phyloP scores from a whole-genome alignment of 2,329 filamentous ascomycete genomes.

The Mycocentrospora acerina region DNA sequence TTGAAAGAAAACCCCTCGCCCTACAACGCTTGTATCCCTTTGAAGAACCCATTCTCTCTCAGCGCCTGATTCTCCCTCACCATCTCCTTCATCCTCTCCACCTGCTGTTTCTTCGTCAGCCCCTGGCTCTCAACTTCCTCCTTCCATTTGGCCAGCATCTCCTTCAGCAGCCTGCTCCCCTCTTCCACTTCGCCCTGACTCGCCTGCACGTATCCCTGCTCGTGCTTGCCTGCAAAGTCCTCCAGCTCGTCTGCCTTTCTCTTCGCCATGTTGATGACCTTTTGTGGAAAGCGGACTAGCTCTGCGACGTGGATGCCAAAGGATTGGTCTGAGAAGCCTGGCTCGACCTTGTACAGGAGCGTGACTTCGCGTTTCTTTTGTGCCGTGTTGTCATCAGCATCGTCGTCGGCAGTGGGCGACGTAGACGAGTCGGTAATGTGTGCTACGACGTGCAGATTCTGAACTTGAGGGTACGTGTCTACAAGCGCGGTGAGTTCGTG shows the following conservation, averaged over 20 bases:
- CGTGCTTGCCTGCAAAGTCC: constrained; percentile 84
- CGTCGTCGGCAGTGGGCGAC: constrained; percentile 38
- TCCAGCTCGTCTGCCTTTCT: constrained; percentile 97
- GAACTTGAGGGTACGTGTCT: constrained; percentile 82
- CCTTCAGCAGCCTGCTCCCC: constrained; percentile 82
- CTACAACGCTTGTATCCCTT: constrained; percentile 54
- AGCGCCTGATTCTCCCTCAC: constrained; percentile 71
- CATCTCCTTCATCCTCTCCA: constrained; percentile 74
- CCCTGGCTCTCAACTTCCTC: constrained; percentile 64
- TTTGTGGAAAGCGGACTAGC: constrained; percentile 91
- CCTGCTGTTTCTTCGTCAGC: constrained; percentile 65
- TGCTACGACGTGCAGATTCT: constrained; percentile 93
- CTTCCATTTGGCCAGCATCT: constrained; percentile 84
- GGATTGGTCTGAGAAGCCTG: constrained; percentile 92
- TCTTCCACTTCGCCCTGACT: constrained; percentile 86
- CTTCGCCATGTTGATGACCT: constrained; percentile 99
- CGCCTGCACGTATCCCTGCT: constrained; percentile 47
- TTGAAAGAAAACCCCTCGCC: too few relatives aligned
- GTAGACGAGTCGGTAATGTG: constrained; percentile 69
- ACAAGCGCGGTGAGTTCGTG: constrained; percentile 93
- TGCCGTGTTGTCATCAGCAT: constrained; percentile 9
- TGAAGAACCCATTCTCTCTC: constrained; percentile 67
- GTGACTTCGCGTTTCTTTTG: constrained; percentile 72
- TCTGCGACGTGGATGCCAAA: constrained; percentile 99
- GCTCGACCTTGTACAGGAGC: constrained; percentile 93